A percentile compares a stretch with the other conserved stretches of the same genome.
These are phyloP conservation scores for Termitomyces sp. DNA, from an alignment of 768 basidiomycete species.

Conservation along the genomic window DNA sequence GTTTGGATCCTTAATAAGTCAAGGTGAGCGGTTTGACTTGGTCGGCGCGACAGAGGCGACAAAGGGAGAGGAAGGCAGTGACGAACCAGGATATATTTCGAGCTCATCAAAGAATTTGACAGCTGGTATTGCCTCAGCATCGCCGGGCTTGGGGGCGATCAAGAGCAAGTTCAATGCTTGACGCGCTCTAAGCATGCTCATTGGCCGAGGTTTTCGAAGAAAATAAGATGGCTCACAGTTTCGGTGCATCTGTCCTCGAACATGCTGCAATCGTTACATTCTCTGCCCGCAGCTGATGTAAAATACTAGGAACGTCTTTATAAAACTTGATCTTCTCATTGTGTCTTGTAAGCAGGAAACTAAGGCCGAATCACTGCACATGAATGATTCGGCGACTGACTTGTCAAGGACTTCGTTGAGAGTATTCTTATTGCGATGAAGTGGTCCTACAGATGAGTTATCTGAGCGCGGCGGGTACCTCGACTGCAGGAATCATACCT, in stretches of 20 bases:
- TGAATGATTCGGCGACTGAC: conserved; percentile 18
- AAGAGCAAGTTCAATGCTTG: conserved; percentile 66
- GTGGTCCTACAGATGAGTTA: conserved; percentile 35
- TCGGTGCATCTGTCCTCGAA: conserved; percentile 65
- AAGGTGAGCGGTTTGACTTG: not conserved
- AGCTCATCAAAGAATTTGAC: conserved; percentile 61
- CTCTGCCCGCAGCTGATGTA: conserved; percentile 49
- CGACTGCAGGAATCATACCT: conserved; percentile 23
- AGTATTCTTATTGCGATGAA: conserved; percentile 40
- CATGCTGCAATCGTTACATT: conserved; percentile 62
- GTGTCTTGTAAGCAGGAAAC: conserved; percentile 32
- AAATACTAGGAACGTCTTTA: conserved; percentile 67
- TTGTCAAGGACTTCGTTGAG: conserved; percentile 49
- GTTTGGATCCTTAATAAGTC: conserved; percentile 57
- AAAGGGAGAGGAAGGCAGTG: not conserved
- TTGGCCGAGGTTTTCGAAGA: not conserved
- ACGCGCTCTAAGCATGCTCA: conserved; percentile 49
- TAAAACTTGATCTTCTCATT: conserved; percentile 65
- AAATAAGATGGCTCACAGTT: conserved; percentile 45
- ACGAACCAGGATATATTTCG: conserved; percentile 68
- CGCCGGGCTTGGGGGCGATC: conserved; percentile 34
- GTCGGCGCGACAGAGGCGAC: not conserved
- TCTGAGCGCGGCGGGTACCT: not conserved
- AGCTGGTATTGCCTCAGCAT: conserved; percentile 36
- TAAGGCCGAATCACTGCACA: too few relatives aligned